Evolutionary conservation across 23 red algal species (phyloP).

Genomic region (Chondrus crispus): DNA sequence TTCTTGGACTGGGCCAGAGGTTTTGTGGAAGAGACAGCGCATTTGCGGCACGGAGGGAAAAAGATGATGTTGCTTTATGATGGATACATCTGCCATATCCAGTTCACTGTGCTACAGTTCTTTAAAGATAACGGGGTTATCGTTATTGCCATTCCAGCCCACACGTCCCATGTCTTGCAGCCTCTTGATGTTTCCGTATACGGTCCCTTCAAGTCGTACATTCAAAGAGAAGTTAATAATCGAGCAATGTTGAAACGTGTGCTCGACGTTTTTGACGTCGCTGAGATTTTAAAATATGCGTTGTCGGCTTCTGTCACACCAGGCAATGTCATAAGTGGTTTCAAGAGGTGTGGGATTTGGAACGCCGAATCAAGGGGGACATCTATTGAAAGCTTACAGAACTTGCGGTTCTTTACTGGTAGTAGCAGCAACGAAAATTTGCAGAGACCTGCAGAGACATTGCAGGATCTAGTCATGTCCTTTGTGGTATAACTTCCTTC

Average conservation of each 20-base stretch:
- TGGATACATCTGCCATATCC: slow-evolving; percentile 8
- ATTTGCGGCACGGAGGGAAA: neutral
- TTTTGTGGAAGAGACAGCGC: slow-evolving; percentile 13
- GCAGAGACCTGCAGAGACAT: no score
- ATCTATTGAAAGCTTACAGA: no score
- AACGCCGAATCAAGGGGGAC: neutral
- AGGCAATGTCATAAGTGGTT: neutral
- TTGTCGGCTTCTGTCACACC: neutral
- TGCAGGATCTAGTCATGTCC: no score
- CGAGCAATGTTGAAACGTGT: no score
- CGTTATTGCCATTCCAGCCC: neutral
- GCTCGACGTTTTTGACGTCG: neutral
- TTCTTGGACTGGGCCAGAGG: neutral
- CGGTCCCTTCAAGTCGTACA: neutral
- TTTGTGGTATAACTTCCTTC: no score
- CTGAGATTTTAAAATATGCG: neutral
- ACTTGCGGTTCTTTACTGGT: no score
- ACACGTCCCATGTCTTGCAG: slow-evolving; percentile 15
- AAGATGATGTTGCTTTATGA: slow-evolving; percentile 10
- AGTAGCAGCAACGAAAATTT: no score
- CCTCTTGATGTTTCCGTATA: slow-evolving; percentile 12
- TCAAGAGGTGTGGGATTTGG: neutral
- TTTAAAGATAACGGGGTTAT: neutral
- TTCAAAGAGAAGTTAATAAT: neutral
- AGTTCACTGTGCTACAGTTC: neutral